Conservation (phyloP, 2,329 filamentous ascomycete species). For the Stachybotrys chartarum region DNA sequence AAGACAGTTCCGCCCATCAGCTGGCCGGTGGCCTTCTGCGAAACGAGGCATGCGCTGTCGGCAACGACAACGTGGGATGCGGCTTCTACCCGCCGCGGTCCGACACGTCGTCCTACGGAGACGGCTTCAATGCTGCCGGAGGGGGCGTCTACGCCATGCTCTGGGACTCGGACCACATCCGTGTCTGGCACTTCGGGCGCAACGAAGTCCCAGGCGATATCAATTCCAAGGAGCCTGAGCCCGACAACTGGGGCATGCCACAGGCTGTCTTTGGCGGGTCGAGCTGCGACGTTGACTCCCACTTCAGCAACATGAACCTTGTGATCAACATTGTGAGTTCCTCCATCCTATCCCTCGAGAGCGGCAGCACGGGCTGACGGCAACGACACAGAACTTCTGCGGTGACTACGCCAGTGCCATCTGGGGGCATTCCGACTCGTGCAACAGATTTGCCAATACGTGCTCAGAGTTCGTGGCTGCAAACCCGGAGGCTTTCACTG, state of each 20-base stretch:
- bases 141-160: slow-evolving; percentile 66
- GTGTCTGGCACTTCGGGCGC: slow-evolving; percentile 72
- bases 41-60: slow-evolving; percentile 29
- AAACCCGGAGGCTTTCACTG: slow-evolving; percentile 34
- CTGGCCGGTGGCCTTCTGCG: slow-evolving; percentile 15
- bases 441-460: slow-evolving; percentile 31
- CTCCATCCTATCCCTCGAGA: not conserved
- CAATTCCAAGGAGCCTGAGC: slow-evolving; percentile 48
- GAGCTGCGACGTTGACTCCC: slow-evolving; percentile 56
- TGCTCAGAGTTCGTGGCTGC: slow-evolving; percentile 39
- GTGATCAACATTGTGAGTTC: slow-evolving; percentile 57
- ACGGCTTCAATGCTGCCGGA: slow-evolving; percentile 56
- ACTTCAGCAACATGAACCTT: slow-evolving; percentile 64
- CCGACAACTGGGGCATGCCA: slow-evolving; percentile 60
- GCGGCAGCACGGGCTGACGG: not conserved
- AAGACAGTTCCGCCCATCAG: slow-evolving; percentile 7
- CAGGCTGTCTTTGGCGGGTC: slow-evolving; percentile 59
- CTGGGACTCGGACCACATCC: slow-evolving; percentile 63
- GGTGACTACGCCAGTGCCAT: slow-evolving; percentile 60
- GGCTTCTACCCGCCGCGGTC: slow-evolving; percentile 31
- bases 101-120: slow-evolving; percentile 47
- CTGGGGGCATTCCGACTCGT: slow-evolving; percentile 33
- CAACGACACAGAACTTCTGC: slow-evolving; percentile 54
- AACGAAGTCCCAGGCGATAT: slow-evolving; percentile 59
- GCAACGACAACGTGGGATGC: slow-evolving; percentile 33